These are phyloP conservation scores for Fusarium dimerum DNA, from an alignment of 2,329 filamentous ascomycete genomes.

Conservation along the genomic window DNA sequence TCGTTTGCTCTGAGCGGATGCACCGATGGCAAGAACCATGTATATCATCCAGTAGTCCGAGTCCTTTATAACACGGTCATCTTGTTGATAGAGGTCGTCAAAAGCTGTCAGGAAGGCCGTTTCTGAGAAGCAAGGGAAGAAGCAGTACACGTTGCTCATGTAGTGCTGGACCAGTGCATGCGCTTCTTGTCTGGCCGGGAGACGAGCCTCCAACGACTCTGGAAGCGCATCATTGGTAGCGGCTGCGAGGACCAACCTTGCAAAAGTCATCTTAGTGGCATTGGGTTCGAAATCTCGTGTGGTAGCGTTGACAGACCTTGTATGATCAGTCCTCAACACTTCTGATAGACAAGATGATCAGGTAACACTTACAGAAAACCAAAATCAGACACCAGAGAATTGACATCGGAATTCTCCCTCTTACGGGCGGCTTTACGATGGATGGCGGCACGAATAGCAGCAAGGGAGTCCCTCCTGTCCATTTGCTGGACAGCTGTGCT, in stretches of 20 bases:
- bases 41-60: conserved; percentile 85
- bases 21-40: conserved; percentile 85
- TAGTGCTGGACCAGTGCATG: conserved; percentile 78
- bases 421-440: conserved; percentile 64
- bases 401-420: conserved; percentile 81
- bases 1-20: conserved; percentile 69
- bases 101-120: conserved; percentile 75
- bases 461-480: conserved; percentile 65
- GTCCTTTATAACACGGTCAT: conserved; percentile 61
- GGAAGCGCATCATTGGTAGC: conserved; percentile 74
- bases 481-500: conserved; percentile 34
- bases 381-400: conserved; percentile 91
- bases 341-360: background rate
- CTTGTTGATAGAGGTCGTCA: conserved; percentile 77
- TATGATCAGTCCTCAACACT: background rate
- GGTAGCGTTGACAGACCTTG: conserved; percentile 87
- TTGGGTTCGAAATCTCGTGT: conserved; percentile 92
- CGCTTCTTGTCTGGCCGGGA: conserved; percentile 72
- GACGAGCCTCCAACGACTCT: conserved; percentile 54
- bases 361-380: conserved; percentile 70
- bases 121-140: conserved; percentile 83
- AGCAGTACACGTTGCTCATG: conserved; percentile 75
- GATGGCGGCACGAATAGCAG: conserved; percentile 62
- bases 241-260: conserved; percentile 82
- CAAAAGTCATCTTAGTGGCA: conserved; percentile 87